These are phyloP conservation scores for Leccinum griseonigrum DNA, from an alignment of 1,284 basidiomycete species.

Conservation along the genomic window DNA sequence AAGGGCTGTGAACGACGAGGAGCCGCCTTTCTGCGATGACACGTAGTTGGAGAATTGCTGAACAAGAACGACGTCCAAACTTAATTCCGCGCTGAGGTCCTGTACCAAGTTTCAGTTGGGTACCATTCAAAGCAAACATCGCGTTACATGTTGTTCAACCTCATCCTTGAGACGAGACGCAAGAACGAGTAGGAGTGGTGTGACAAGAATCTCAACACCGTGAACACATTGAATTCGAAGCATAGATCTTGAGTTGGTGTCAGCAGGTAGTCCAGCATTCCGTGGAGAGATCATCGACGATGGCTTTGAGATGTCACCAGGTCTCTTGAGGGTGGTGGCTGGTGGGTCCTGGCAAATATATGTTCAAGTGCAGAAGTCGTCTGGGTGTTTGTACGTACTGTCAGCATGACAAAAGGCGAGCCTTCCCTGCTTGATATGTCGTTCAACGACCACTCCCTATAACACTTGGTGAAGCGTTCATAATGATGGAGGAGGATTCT, in stretches of 20 bases:
- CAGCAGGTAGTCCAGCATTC: constrained; percentile 1
- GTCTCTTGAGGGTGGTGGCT: constrained; percentile 8
- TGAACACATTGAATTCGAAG: constrained; percentile 31
- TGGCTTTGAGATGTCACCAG: constrained; percentile 1
- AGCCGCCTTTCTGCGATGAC: constrained; percentile 6
- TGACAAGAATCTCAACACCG: constrained; percentile 39
- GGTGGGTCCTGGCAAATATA: constrained; percentile 14
- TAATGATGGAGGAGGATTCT: constrained; percentile 25
- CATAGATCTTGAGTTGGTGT: constrained; percentile 9
- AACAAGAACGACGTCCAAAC: constrained; percentile 46
- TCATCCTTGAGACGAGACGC: constrained; percentile 42
- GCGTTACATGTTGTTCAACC: constrained; percentile 40
- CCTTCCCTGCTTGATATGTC: constrained; percentile 35
- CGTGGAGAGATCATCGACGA: constrained; percentile 5
- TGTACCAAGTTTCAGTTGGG: constrained; percentile 23
- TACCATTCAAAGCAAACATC: neutral
- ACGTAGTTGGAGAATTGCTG: constrained; percentile 36
- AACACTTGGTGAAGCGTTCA: constrained; percentile 32
- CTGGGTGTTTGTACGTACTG: constrained; percentile 19
- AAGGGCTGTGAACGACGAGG: constrained; percentile 11
- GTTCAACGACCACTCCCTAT: constrained; percentile 23
- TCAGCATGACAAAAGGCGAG: constrained; percentile 38
- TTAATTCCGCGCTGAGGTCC: constrained; percentile 44
- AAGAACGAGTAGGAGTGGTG: constrained; percentile 45
- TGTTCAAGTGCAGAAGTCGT: neutral